Percentiles rank a stretch among this genome's conserved stretches.
Conservation (phyloP, 257 asterid genomes). For the Ajuga chamaepitys region DNA sequence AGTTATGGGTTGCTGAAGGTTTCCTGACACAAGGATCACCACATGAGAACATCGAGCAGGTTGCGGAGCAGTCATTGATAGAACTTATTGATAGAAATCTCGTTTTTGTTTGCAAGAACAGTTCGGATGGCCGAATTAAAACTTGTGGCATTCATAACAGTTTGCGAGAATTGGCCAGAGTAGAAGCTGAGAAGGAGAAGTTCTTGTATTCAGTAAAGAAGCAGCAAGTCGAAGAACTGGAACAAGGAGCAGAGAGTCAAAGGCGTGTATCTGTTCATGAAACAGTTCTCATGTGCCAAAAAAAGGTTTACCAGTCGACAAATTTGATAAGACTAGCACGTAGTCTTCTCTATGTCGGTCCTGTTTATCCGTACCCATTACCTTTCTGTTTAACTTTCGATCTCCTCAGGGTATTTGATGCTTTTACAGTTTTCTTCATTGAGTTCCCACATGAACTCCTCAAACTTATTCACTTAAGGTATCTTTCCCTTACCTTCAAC, state of each 20-base stretch:
- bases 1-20: conserved; percentile 38
- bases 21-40: not conserved
- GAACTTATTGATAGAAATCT: conserved; percentile 27
- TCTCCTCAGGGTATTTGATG: conserved; percentile 32
- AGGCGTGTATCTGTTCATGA: conserved; percentile 26
- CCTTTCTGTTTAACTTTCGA: conserved; percentile 18
- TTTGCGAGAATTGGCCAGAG: conserved; percentile 21
- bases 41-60: conserved; percentile 3
- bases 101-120: conserved; percentile 4
- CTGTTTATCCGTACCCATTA: conserved; percentile 25
- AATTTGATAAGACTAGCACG: conserved; percentile 9
- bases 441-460: conserved; percentile 21
- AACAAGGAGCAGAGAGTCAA: not conserved
- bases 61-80: not conserved
- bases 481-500: conserved; percentile 26
- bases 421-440: conserved; percentile 29
- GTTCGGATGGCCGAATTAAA: conserved; percentile 9
- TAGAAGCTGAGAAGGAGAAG: conserved; percentile 12
- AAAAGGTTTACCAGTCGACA: conserved; percentile 12
- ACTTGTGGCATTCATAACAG: conserved; percentile 28
- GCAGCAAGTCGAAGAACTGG: not conserved
- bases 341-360: conserved; percentile 26
- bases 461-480: conserved; percentile 22
- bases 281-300: conserved; percentile 27
- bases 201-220: conserved; percentile 17